Evolutionary conservation across 2,329 filamentous ascomycete species (phyloP).

Genomic region (Endocalyx cinctus): DNA sequence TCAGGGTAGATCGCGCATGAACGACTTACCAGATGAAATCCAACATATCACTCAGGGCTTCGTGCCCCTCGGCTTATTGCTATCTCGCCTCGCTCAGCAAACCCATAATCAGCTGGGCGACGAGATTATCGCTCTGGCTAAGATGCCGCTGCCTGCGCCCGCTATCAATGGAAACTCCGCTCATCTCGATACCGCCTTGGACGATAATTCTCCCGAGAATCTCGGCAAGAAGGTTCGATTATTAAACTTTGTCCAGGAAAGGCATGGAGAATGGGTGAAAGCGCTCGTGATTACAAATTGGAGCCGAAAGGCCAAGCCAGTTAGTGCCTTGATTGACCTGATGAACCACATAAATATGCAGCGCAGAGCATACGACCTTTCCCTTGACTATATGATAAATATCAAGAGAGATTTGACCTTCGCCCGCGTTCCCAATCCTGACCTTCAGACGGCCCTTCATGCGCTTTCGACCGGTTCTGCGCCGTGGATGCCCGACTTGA

Average conservation of each 20-base stretch:
- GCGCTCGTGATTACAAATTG: conserved; percentile 85
- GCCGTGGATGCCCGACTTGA: conserved; percentile 75
- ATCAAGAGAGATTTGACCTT: conserved; percentile 68
- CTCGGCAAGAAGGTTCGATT: conserved; percentile 70
- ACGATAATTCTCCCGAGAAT: conserved; percentile 61
- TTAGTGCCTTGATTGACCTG: conserved; percentile 85
- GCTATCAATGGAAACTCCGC: conserved; percentile 48
- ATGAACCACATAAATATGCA: conserved; percentile 67
- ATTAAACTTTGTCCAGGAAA: conserved; percentile 72
- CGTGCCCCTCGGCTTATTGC: conserved; percentile 67
- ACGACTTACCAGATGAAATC: conserved; percentile 58
- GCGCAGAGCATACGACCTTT: conserved; percentile 54
- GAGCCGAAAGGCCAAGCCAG: conserved; percentile 72
- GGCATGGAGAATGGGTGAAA: conserved; percentile 88
- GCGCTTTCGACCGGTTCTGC: conserved; percentile 75
- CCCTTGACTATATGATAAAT: conserved; percentile 60
- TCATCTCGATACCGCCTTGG: conserved; percentile 31
- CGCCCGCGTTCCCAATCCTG: conserved; percentile 80
- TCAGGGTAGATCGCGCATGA: conserved; percentile 36
- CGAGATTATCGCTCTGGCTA: conserved; percentile 64
- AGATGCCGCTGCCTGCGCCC: conserved; percentile 56
- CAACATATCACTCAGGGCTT: conserved; percentile 72
- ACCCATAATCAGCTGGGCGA: conserved; percentile 75
- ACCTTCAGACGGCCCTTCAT: conserved; percentile 84
- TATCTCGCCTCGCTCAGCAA: conserved; percentile 75